Conservation (phyloP, 2,329 filamentous ascomycete genomes). For the Microdochium paspali region DNA sequence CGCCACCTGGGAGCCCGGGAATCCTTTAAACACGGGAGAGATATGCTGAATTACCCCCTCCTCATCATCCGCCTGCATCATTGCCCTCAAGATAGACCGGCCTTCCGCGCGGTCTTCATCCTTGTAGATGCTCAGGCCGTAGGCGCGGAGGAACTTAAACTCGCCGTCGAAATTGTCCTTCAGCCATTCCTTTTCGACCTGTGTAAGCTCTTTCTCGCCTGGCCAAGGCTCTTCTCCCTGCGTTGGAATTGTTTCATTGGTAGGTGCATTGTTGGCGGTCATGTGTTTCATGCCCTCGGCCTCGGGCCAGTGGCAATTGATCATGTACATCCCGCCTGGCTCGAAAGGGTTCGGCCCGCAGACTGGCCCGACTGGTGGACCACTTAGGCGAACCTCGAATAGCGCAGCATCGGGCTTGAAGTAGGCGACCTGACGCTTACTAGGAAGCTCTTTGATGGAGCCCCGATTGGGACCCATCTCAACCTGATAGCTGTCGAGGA, state of each 20-base stretch:
- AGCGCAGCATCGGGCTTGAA: background rate
- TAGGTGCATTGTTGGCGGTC: background rate
- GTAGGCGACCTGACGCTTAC: background rate
- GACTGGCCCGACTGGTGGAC: background rate
- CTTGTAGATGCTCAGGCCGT: slow-evolving; percentile 22
- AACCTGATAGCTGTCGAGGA: background rate
- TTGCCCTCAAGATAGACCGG: slow-evolving; percentile 10
- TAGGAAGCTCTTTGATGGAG: background rate
- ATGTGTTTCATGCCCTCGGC: background rate
- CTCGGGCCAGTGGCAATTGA: background rate
- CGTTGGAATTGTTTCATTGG: background rate
- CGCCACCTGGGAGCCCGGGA: background rate
- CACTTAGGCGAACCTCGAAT: background rate
- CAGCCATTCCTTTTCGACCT: slow-evolving; percentile 22
- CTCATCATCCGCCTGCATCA: background rate
- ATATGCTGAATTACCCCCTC: background rate
- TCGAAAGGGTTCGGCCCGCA: background rate
- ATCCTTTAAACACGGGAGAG: background rate
- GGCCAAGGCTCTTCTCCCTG: background rate
- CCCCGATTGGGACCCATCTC: background rate
- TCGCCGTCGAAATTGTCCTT: slow-evolving; percentile 20
- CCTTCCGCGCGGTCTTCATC: slow-evolving; percentile 26
- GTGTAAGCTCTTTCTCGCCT: background rate
- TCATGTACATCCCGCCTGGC: background rate
- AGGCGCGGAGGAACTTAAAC: slow-evolving; percentile 19